Conservation (phyloP, 176 grass and related monocot genomes). For the Carex kokanica region DNA sequence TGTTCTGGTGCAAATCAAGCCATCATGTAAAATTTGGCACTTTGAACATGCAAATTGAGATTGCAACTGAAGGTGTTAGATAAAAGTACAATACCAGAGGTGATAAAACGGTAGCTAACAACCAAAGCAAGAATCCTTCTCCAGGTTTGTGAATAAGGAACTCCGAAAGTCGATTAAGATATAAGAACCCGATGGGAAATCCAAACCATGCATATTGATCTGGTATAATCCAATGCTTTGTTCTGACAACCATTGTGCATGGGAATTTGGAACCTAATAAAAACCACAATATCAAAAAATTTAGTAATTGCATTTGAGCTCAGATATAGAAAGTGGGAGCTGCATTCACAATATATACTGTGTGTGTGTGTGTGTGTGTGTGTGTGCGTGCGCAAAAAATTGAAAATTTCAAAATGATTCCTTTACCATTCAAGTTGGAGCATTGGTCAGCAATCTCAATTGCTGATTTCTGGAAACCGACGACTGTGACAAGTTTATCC, state of each 20-base stretch:
- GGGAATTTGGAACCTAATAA: conserved; percentile 27
- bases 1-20: no score
- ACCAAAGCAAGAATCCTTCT: conserved; percentile 43
- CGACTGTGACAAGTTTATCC: conserved; percentile 31
- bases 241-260: conserved; percentile 46
- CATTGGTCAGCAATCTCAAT: conserved; percentile 39
- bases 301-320: no score
- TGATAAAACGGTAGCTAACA: conserved; percentile 36
- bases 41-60: no score
- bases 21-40: no score
- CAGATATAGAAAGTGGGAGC: not conserved
- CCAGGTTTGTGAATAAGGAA: conserved; percentile 44
- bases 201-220: conserved; percentile 30
- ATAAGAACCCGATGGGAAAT: conserved; percentile 27
- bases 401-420: not conserved
- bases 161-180: conserved; percentile 38
- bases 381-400: no score
- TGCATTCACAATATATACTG: not conserved
- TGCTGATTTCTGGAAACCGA: conserved; percentile 36
- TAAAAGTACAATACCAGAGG: no score
- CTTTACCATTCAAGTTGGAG: conserved; percentile 33
- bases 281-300: not conserved
- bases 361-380: no score
- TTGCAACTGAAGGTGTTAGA: no score
- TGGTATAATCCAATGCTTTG: conserved; percentile 33